phyloP scores from a whole-genome alignment of 2,329 filamentous ascomycete genomes.

The Aspergillus sp. region DNA sequence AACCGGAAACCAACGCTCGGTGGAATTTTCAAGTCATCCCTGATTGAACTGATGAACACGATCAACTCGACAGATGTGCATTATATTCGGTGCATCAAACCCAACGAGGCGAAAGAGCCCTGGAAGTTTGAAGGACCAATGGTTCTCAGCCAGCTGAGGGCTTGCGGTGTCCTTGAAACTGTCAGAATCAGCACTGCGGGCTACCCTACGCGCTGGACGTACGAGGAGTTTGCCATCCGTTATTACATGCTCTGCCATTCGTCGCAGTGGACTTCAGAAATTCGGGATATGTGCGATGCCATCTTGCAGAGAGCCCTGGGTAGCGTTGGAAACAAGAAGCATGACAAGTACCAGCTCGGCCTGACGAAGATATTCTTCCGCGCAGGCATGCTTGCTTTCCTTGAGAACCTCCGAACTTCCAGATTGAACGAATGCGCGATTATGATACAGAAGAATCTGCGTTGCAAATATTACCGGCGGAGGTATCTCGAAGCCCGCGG shows the following conservation, averaged over 20 bases:
- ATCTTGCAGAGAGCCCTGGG: conserved; percentile 85
- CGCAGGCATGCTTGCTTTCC: conserved; percentile 94
- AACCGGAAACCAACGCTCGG: conserved; percentile 95
- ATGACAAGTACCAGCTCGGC: conserved; percentile 95
- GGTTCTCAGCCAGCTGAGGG: conserved; percentile 92
- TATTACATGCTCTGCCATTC: conserved; percentile 98
- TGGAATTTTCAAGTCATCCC: conserved; percentile 95
- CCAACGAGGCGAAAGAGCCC: conserved; percentile 89
- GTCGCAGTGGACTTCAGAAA: conserved; percentile 82
- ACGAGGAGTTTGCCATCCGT: conserved; percentile 91
- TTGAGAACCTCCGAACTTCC: conserved; percentile 86
- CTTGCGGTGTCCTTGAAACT: conserved; percentile 97
- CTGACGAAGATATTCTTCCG: conserved; percentile 99
- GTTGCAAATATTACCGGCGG: conserved; percentile 87
- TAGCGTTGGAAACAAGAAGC: conserved; percentile 59
- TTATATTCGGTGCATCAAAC: conserved; percentile 98
- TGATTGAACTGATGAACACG: conserved; percentile 96
- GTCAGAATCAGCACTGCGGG: conserved; percentile 95
- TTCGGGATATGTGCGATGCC: conserved; percentile 84
- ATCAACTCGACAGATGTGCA: conserved; percentile 98
- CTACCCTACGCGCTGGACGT: conserved; percentile 96
- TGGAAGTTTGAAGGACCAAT: conserved; percentile 99
- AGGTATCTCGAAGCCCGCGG: conserved; percentile 80
- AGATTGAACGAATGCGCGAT: conserved; percentile 88
- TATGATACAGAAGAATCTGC: conserved; percentile 97